Evolutionary conservation across 192 early-diverging fungal genomes (phyloP), one percentile per base, ranked within the genome.

Genomic region (Coemansia sp.): DNA sequence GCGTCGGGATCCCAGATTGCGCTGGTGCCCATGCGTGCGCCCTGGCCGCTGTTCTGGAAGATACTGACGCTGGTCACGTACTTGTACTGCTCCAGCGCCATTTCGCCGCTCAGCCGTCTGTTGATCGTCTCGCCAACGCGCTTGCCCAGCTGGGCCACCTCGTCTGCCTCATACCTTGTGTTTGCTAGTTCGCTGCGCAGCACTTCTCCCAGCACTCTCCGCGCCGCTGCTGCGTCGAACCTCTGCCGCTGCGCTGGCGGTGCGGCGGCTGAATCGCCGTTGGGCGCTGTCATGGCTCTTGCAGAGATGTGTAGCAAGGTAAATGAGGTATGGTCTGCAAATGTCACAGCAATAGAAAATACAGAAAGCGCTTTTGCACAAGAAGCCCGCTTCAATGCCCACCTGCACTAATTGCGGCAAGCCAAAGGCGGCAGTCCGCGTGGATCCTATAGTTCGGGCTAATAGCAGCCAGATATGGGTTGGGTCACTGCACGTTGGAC

Each of bases 71-170:
- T 81, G 51, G 66, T 72, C 19, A 81, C 58, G 39, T 72, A 64
- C 67, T 81, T 81, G 78, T 75, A 75, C 57, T 70, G 69, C 62
- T 75, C 73, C 69, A 68, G 13, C 22, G 70, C 78, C 10, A 70
- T 39, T 64, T 68, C 66, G 20, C 13, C 55, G 1, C 54, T 46
- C 67, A 81, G 59, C n/a, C 78, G 61, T 17, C 25, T 46, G 42
- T 49, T 72, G 57, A 81, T 70, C 38, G 7, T n/a, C 20, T 71
- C 69, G 41, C 78, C 61, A 22, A 81, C 55, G 16, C 56, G 25
- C 56, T 49, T 65, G 20, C 67, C 56, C n/a, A 65, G 46, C 45
- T 50, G 58, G 0, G 63, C 64, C 63, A 75, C 64, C 37, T 53
- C 63, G 16, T 68, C 66, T n/a, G 42, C 70, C 11, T 68, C 25